Evolutionary conservation across 2,329 filamentous ascomycete species (phyloP).

Genomic region (Xylaria sp.): DNA sequence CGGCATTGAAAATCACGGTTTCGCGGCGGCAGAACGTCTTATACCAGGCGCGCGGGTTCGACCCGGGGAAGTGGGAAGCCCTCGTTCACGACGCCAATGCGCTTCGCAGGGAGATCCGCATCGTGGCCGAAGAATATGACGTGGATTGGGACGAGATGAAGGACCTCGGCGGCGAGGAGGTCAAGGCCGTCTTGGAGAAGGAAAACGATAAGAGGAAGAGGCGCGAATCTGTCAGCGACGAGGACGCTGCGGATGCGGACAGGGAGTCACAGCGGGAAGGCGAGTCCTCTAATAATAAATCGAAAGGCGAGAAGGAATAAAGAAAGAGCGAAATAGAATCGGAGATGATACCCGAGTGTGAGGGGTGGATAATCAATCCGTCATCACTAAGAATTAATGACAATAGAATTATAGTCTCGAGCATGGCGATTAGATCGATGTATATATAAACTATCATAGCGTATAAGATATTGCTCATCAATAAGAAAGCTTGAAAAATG

Average conservation of each 20-base stretch:
- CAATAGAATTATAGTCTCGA: slow-evolving; percentile 8
- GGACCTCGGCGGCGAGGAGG: slow-evolving; percentile 77
- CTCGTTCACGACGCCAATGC: slow-evolving; percentile 83
- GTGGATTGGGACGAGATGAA: slow-evolving; percentile 86
- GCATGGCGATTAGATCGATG: slow-evolving; percentile 7
- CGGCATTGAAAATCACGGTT: slow-evolving; percentile 88
- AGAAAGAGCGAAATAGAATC: background rate
- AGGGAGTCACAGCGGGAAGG: slow-evolving; percentile 47
- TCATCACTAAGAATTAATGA: background rate
- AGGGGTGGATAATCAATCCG: background rate
- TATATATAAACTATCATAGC: background rate
- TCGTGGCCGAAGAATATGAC: slow-evolving; percentile 86
- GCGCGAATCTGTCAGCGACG: slow-evolving; percentile 55
- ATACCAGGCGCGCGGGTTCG: slow-evolving; percentile 80
- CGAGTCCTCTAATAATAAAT: slow-evolving; percentile 31
- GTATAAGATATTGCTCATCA: background rate
- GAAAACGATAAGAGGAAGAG: slow-evolving; percentile 57
- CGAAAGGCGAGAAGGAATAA: slow-evolving; percentile 25
- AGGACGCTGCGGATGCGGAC: slow-evolving; percentile 52
- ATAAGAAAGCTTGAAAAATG: background rate
- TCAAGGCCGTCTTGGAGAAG: slow-evolving; percentile 66
- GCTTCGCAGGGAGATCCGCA: slow-evolving; percentile 81
- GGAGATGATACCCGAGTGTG: slow-evolving; percentile 19
- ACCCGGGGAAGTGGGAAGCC: slow-evolving; percentile 79
- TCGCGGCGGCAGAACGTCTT: slow-evolving; percentile 79